A percentile compares a stretch with the other conserved stretches of the same genome.
Conservation (phyloP, 345 rosid species). For the Odontarrhena argentea region DNA sequence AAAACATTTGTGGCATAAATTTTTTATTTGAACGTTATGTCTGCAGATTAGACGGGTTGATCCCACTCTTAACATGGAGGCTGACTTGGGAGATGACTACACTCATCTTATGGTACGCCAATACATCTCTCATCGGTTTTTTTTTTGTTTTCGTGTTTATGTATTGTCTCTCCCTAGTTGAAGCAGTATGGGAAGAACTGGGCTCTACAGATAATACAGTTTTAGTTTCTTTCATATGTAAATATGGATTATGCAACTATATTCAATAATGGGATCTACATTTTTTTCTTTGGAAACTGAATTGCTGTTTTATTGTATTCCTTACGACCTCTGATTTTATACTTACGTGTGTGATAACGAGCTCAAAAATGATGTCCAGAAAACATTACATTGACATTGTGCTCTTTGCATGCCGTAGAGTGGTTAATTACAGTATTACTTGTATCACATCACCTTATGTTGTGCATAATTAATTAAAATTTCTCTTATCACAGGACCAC, state of each 20-base stretch:
- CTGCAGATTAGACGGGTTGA: conserved; percentile 86
- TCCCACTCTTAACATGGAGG: conserved; percentile 94
- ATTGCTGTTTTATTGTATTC: neutral
- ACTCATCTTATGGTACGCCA: conserved; percentile 80
- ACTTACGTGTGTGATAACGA: too few species aligned
- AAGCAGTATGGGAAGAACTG: conserved; percentile 12
- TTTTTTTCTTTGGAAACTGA: neutral
- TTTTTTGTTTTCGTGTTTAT: conserved; percentile 5
- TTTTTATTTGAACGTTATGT: conserved; percentile 23
- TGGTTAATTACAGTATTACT: neutral
- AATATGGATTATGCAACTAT: conserved; percentile 8
- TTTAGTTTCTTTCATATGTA: neutral
- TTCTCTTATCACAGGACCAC: conserved; percentile 56
- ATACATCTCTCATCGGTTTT: neutral
- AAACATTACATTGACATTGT: neutral
- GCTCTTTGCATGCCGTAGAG: conserved; percentile 9
- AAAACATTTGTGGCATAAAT: conserved; percentile 1
- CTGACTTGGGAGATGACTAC: conserved; percentile 94
- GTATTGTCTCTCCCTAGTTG: neutral
- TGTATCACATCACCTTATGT: neutral
- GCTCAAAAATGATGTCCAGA: neutral
- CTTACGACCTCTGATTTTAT: too few species aligned
- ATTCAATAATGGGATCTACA: neutral
- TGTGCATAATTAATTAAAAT: conserved; percentile 12
- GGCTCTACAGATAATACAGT: neutral